A percentile compares a stretch with the other conserved stretches of the same genome.
Evolutionary conservation across 768 basidiomycete species (phyloP).

Genomic region (Phlebiopsis gigantea): DNA sequence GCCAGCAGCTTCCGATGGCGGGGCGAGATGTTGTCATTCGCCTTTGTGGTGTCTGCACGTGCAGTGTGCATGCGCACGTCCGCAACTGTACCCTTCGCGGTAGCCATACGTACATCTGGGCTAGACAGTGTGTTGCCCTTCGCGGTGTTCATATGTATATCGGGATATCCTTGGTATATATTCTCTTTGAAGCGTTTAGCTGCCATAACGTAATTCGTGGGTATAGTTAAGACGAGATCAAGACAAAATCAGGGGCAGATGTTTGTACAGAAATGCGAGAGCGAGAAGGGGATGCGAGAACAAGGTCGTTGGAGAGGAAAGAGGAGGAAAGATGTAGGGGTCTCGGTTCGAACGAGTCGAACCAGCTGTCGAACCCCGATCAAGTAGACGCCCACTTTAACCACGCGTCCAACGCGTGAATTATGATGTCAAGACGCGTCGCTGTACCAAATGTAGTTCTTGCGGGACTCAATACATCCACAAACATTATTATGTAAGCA

Average conservation of each 20-base stretch:
- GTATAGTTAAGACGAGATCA: no score
- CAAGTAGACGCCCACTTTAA: neutral
- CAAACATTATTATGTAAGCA: no score
- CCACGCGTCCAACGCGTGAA: neutral
- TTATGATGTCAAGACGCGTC: no score
- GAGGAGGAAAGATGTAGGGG: neutral
- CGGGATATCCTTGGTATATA: constrained; percentile 44
- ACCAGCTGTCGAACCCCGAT: neutral
- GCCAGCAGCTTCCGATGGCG: constrained; percentile 88
- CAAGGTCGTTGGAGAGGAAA: neutral
- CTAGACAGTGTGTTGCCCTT: constrained; percentile 44
- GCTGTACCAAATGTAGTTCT: no score
- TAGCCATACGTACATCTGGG: constrained; percentile 58
- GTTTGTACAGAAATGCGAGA: neutral
- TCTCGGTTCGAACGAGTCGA: neutral
- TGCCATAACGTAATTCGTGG: constrained; percentile 6
- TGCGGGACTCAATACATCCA: no score
- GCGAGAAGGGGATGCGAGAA: neutral
- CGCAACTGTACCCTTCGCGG: constrained; percentile 48
- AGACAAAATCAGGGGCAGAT: neutral
- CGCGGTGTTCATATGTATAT: constrained; percentile 79
- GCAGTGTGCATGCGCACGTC: constrained; percentile 73
- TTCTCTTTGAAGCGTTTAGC: constrained; percentile 10
- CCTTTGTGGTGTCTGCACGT: constrained; percentile 45
- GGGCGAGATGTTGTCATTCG: constrained; percentile 55